These are phyloP conservation scores for Daldinia vernicosa DNA, from an alignment of 495 filamentous ascomycete genomes.

Conservation along the genomic window DNA sequence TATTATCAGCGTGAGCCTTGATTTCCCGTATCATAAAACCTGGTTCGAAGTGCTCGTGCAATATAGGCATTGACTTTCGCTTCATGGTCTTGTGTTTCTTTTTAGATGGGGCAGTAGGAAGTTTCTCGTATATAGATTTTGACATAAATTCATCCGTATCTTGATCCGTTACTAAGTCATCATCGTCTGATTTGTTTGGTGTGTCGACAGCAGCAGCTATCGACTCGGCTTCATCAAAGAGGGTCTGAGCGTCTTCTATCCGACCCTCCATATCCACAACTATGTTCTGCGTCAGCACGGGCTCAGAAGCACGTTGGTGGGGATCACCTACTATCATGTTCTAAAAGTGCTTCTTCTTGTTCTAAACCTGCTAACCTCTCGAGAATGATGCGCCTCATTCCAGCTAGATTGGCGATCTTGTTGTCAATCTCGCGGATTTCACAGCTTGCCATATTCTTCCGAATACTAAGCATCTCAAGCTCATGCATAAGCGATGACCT, in stretches of 20 bases:
- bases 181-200: conserved; percentile 65
- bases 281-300: conserved; percentile 50
- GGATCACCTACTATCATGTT: conserved; percentile 76
- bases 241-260: conserved; percentile 84
- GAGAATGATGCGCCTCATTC: conserved; percentile 91
- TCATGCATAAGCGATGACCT: conserved; percentile 78
- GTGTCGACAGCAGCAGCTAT: conserved; percentile 58
- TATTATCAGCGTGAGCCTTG: conserved; percentile 84
- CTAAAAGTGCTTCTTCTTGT: conserved; percentile 87
- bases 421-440: conserved; percentile 97
- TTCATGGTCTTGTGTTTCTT: conserved; percentile 73
- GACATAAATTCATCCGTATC: conserved; percentile 89
- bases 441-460: conserved; percentile 97
- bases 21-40: conserved; percentile 89
- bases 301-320: conserved; percentile 14
- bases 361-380: conserved; percentile 91
- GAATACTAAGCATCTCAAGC: conserved; percentile 87
- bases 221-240: conserved; percentile 73
- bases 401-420: conserved; percentile 92
- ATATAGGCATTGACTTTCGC: conserved; percentile 86
- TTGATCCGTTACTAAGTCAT: conserved; percentile 56
- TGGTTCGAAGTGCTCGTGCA: conserved; percentile 94
- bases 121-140: conserved; percentile 93
- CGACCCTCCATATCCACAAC: conserved; percentile 85
- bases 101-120: conserved; percentile 68